Evolutionary conservation across 2,329 filamentous ascomycete genomes (phyloP), one percentile per base, ranked within the genome.

Genomic region (Aureobasidium melanogenum): DNA sequence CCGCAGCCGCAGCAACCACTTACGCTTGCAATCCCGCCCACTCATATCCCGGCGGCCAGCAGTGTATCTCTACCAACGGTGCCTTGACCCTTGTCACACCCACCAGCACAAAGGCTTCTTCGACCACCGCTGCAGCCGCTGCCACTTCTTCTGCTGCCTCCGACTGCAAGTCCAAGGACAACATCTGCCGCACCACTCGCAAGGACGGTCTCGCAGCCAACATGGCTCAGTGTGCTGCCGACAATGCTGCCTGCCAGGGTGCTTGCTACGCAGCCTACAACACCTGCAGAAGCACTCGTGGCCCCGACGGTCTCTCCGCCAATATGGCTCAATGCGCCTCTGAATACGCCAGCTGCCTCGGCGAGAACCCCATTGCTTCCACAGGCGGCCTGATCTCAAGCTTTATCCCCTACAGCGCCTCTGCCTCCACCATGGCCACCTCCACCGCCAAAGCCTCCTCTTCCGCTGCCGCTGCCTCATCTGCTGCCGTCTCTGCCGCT

Each of bases 281-380:
- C 46, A 44, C 17, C 10, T 62, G 60, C 54, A 39, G 52, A 26
- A 51, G 17, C 26, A 55, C 51, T 14, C 51, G 51, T 17, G 51
- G 51, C 12, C 22, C 22, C 7, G 19, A 57, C 9, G 52, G 51
- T 15, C 43, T 54, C 1, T 54, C 56, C 17, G 60, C 60, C 60
- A 62, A 62, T 43, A 26, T 28, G 22, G 60, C 60, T 4, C 8
- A 34, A 5, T 62, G 60, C 44, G 30, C 30, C 19, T 41, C 41
- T 12, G n/a, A 58, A 14, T 62, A 57, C 36, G 52, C 60, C 17
- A 10, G 10, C 8, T 62, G 60, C 34, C 60, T 62, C 22, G 60
- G 60, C 34, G 50, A 62, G 32, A 59, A 62, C 52, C 54, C 54
- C 24, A 14, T 62, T 36, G 28, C 46, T 8, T n/a, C 15, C 32